phyloP scores from a whole-genome alignment of 495 filamentous ascomycete species.

The Letharia columbiana region DNA sequence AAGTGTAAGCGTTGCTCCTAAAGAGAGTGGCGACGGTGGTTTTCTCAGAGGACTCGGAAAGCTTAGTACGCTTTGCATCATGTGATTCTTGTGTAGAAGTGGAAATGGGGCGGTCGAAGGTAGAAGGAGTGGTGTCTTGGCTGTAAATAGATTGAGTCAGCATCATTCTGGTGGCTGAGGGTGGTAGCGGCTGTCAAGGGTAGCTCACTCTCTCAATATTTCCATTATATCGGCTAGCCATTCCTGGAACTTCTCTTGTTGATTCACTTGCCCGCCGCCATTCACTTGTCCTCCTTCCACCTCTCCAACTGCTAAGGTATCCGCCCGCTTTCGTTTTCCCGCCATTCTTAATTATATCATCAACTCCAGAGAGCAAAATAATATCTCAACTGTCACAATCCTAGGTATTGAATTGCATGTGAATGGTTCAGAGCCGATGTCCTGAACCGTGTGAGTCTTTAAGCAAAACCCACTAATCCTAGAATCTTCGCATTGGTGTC shows the following conservation, averaged over 20 bases:
- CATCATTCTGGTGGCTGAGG: not conserved
- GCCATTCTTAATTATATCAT: slow-evolving; percentile 13
- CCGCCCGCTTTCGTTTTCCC: slow-evolving; percentile 25
- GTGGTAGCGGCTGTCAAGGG: not conserved
- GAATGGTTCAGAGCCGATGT: not conserved
- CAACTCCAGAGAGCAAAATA: not conserved
- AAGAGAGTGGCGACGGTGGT: slow-evolving; percentile 37
- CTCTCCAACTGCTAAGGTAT: slow-evolving; percentile 9
- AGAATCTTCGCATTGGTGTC: slow-evolving; percentile 4
- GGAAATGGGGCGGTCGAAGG: slow-evolving; percentile 19
- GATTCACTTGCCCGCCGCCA: slow-evolving; percentile 3
- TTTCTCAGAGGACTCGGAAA: slow-evolving; percentile 35
- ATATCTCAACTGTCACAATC: not conserved
- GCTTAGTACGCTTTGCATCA: slow-evolving; percentile 40
- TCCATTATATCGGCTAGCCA: slow-evolving; percentile 24
- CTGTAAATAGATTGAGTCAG: slow-evolving; percentile 10
- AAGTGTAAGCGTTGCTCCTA: slow-evolving; percentile 36
- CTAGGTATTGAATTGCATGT: not conserved
- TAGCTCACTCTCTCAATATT: slow-evolving; percentile 21
- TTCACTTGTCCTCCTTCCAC: slow-evolving; percentile 7
- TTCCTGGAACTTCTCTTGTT: slow-evolving; percentile 15
- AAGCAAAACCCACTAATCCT: not conserved
- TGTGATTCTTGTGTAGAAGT: slow-evolving; percentile 1
- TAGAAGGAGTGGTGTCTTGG: slow-evolving; percentile 23
- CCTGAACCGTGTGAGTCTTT: not conserved